Evolutionary conservation across 371 early-diverging fungal species (phyloP).

Genomic region (Mucor irregularis): DNA sequence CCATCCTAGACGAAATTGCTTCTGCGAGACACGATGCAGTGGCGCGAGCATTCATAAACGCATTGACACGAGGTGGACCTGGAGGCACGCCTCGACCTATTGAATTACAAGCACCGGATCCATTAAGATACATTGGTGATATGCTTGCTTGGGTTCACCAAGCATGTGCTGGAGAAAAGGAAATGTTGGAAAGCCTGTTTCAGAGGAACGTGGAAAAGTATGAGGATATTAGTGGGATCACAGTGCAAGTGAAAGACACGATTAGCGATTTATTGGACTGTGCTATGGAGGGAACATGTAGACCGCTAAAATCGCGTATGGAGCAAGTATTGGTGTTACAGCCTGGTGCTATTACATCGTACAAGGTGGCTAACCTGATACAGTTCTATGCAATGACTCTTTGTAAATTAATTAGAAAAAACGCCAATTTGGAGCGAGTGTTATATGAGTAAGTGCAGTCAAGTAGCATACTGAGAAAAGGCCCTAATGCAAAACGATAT

Average conservation of each 20-base stretch:
- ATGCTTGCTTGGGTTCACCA: conserved; percentile 97
- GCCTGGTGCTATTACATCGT: conserved; percentile 68
- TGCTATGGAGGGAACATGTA: conserved; percentile 73
- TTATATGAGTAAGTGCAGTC: conserved; percentile 56
- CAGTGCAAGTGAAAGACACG: conserved; percentile 24
- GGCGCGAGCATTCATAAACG: conserved; percentile 73
- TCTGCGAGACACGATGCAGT: conserved; percentile 73
- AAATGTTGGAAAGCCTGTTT: conserved; percentile 82
- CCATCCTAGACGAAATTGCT: conserved; percentile 73
- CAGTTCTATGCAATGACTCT: conserved; percentile 79
- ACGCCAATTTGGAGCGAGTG: conserved; percentile 54
- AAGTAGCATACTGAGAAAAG: too few species aligned
- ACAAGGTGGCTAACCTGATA: conserved; percentile 71
- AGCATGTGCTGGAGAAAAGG: conserved; percentile 83
- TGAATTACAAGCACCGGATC: conserved; percentile 90
- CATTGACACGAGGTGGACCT: conserved; percentile 85
- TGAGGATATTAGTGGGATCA: conserved; percentile 11
- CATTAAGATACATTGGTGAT: conserved; percentile 88
- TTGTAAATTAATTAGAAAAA: conserved; percentile 57
- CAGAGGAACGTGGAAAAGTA: conserved; percentile 19
- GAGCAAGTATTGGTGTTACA: conserved; percentile 78
- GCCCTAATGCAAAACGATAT: background rate
- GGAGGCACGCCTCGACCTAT: conserved; percentile 86
- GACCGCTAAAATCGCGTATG: conserved; percentile 78
- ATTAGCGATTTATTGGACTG: conserved; percentile 61